These are phyloP conservation scores for Gossypium schwendimanii DNA, from an alignment of 441 rosid genomes.

Conservation along the genomic window DNA sequence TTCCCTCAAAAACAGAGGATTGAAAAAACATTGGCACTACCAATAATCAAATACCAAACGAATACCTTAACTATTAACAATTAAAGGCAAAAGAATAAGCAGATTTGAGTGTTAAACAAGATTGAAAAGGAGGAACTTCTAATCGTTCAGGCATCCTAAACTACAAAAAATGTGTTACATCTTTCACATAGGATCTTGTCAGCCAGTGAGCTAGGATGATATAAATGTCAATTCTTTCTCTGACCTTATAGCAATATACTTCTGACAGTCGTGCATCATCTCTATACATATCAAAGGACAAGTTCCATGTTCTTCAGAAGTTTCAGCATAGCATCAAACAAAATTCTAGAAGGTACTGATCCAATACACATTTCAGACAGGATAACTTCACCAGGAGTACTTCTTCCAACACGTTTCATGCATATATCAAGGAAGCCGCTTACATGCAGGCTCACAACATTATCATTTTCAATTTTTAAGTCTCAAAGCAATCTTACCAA, in stretches of 20 bases:
- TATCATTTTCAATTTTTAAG: constrained; percentile 46
- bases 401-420: constrained; percentile 15
- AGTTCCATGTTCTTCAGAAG: neutral
- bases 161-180: neutral
- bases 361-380: constrained; percentile 21
- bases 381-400: constrained; percentile 30
- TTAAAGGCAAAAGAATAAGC: neutral
- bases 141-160: constrained; percentile 12
- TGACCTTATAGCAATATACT: constrained; percentile 9
- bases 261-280: neutral
- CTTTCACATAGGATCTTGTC: constrained; percentile 7
- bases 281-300: neutral
- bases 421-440: neutral
- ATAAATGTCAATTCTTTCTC: constrained; percentile 12
- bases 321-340: constrained; percentile 6
- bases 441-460: constrained; percentile 52
- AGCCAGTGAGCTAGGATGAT: neutral
- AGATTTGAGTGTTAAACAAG: neutral
- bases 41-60: neutral
- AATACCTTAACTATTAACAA: neutral
- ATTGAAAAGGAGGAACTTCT: neutral
- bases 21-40: neutral
- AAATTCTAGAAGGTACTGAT: constrained; percentile 8
- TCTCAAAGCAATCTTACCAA: constrained; percentile 93
- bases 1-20: neutral